phyloP scores from a whole-genome alignment of 495 filamentous ascomycete species.

The Xylaria venustula region DNA sequence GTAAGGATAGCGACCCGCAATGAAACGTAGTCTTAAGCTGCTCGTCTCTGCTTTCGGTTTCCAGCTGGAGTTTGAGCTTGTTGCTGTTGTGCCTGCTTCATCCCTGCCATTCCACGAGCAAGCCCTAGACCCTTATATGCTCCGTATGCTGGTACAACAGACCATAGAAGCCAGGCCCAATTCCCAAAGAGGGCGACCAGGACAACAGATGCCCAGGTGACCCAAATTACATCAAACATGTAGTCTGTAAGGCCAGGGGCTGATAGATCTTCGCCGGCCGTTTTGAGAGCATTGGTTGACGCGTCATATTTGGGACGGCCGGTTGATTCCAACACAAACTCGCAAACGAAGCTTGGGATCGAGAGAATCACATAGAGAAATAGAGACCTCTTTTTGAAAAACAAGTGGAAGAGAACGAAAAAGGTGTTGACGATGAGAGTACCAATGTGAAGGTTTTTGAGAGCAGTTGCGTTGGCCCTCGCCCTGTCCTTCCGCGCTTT shows the following conservation, averaged over 20 bases:
- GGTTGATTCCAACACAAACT: slow-evolving; percentile 78
- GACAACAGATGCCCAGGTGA: slow-evolving; percentile 72
- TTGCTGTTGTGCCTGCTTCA: slow-evolving; percentile 34
- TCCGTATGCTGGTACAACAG: slow-evolving; percentile 68
- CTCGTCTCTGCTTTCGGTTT: slow-evolving; percentile 51
- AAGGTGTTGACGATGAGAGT: slow-evolving; percentile 65
- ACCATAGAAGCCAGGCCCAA: slow-evolving; percentile 73
- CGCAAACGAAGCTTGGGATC: slow-evolving; percentile 70
- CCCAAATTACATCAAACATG: slow-evolving; percentile 95
- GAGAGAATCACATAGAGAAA: slow-evolving; percentile 70
- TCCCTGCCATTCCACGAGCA: slow-evolving; percentile 63
- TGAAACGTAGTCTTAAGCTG: slow-evolving; percentile 23
- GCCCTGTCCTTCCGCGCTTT: slow-evolving; percentile 95
- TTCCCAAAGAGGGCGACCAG: slow-evolving; percentile 69
- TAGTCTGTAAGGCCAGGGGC: slow-evolving; percentile 91
- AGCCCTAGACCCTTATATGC: slow-evolving; percentile 67
- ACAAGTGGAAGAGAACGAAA: slow-evolving; percentile 68
- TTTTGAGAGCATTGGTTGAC: slow-evolving; percentile 63
- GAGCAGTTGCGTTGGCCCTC: slow-evolving; percentile 67
- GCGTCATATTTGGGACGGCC: slow-evolving; percentile 72
- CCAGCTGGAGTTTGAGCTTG: slow-evolving; percentile 36
- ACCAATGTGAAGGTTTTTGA: slow-evolving; percentile 78
- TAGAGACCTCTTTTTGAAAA: slow-evolving; percentile 68
- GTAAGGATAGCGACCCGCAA: background rate
- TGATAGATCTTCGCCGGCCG: slow-evolving; percentile 82